These are phyloP conservation scores for Antrodiella citrinella DNA, from an alignment of 768 basidiomycete species.

Conservation along the genomic window DNA sequence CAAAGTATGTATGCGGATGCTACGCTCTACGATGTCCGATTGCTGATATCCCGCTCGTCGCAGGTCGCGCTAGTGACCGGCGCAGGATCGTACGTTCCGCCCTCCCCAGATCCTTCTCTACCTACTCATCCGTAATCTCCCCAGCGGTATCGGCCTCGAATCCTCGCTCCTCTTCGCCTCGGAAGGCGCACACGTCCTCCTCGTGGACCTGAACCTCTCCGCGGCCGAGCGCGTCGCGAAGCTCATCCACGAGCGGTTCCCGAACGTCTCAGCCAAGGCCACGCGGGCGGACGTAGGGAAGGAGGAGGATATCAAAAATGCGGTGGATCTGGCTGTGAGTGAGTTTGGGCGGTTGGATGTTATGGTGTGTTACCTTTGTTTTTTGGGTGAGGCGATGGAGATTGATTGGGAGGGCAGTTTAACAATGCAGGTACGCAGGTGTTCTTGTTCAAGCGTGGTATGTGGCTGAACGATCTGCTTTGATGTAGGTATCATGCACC, in stretches of 20 bases:
- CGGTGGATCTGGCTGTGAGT: constrained; percentile 71
- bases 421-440: constrained; percentile 89
- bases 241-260: constrained; percentile 56
- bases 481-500: constrained; percentile 92
- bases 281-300: constrained; percentile 82
- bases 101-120: not conserved
- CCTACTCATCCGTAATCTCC: not conserved
- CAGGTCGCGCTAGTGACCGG: constrained; percentile 40
- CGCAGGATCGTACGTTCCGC: constrained; percentile 37
- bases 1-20: constrained; percentile 25
- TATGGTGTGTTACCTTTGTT: constrained; percentile 54
- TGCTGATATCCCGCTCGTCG: too few relatives aligned
- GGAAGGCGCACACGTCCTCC: constrained; percentile 87
- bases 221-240: constrained; percentile 63
- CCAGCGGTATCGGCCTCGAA: constrained; percentile 93
- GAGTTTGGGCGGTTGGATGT: constrained; percentile 92
- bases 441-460: constrained; percentile 9
- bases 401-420: constrained; percentile 46
- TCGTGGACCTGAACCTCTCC: constrained; percentile 79
- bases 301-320: constrained; percentile 76
- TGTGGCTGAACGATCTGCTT: too few relatives aligned
- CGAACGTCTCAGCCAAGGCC: constrained; percentile 61
- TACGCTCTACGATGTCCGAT: not conserved
- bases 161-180: constrained; percentile 90
- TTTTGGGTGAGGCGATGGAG: not conserved